These are phyloP conservation scores for Powellomyces hirtus DNA, from an alignment of 192 early-diverging fungal genomes.

Conservation along the genomic window DNA sequence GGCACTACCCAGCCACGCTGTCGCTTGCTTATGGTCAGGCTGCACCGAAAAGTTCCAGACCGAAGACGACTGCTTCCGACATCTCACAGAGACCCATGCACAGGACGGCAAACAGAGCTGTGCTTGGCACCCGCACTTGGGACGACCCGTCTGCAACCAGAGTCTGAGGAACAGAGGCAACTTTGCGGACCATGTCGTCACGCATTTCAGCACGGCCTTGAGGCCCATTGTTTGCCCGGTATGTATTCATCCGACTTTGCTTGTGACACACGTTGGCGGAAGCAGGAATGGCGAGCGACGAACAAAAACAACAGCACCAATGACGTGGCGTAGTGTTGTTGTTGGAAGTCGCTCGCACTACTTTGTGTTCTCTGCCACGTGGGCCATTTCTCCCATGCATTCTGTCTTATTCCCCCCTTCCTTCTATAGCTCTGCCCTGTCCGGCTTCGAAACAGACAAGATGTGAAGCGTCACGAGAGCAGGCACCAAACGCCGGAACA, in stretches of 20 bases:
- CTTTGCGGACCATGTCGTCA: conserved; percentile 35
- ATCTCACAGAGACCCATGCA: conserved; percentile 18
- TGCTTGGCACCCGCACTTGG: conserved; percentile 25
- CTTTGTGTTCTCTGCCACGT: too few species aligned
- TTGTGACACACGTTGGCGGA: neutral
- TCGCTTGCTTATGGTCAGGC: conserved; percentile 19
- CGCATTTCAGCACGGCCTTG: conserved; percentile 23
- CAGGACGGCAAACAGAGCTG: conserved; percentile 24
- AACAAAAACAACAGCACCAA: too few species aligned
- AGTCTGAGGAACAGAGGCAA: conserved; percentile 26
- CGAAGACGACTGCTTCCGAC: conserved; percentile 25
- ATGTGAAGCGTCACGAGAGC: conserved; percentile 30
- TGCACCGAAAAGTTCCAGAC: conserved; percentile 6
- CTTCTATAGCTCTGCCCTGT: conserved; percentile 13
- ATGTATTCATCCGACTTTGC: neutral
- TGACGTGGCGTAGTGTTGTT: too few species aligned
- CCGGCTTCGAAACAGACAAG: conserved; percentile 26
- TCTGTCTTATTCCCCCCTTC: too few species aligned
- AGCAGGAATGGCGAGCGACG: neutral
- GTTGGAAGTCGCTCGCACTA: too few species aligned
- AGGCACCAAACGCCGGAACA: conserved; percentile 5
- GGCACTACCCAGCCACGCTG: too few species aligned
- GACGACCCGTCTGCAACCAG: conserved; percentile 25
- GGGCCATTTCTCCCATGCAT: too few species aligned
- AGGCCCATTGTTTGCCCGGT: conserved; percentile 28